Evolutionary conservation across 805 yeast species (phyloP).

Genomic region (Candida manassasensis): DNA sequence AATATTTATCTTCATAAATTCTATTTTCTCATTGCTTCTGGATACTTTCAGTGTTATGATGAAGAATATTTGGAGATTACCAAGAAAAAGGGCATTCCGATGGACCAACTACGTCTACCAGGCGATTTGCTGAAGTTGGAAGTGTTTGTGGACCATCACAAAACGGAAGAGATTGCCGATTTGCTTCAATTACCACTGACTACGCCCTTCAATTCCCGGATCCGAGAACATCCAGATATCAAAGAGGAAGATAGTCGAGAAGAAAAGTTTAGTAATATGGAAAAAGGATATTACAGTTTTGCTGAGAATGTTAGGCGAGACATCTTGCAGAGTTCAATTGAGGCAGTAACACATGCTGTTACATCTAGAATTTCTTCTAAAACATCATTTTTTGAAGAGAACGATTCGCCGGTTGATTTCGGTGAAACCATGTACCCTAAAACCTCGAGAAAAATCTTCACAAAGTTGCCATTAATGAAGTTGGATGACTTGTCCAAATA

Average conservation of each 20-base stretch:
- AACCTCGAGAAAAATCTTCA: slow-evolving; percentile 29
- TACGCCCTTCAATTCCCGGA: slow-evolving; percentile 7
- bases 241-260: slow-evolving; percentile 2
- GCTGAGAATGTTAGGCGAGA: slow-evolving; percentile 34
- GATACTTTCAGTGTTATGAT: slow-evolving; percentile 53
- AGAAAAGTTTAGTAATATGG: slow-evolving; percentile 19
- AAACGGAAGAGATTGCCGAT: slow-evolving; percentile 17
- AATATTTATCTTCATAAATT: slow-evolving; percentile 66
- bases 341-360: slow-evolving; percentile 23
- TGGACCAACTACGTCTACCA: slow-evolving; percentile 6
- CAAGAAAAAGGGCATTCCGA: slow-evolving; percentile 7
- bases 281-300: slow-evolving; percentile 25
- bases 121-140: background rate
- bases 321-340: slow-evolving; percentile 27
- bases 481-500: slow-evolving; percentile 11
- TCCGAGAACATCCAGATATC: slow-evolving; percentile 2
- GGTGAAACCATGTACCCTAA: slow-evolving; percentile 30
- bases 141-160: slow-evolving; percentile 6
- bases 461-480: slow-evolving; percentile 24
- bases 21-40: slow-evolving; percentile 72
- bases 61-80: slow-evolving; percentile 27
- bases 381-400: slow-evolving; percentile 10
- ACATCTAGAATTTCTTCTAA: slow-evolving; percentile 19
- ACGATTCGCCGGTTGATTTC: slow-evolving; percentile 19
- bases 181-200: slow-evolving; percentile 16